Percentiles rank a stretch among this genome's conserved stretches.
These are phyloP conservation scores for Penicillium subrubescens DNA, from an alignment of 495 filamentous ascomycete genomes.

Conservation along the genomic window DNA sequence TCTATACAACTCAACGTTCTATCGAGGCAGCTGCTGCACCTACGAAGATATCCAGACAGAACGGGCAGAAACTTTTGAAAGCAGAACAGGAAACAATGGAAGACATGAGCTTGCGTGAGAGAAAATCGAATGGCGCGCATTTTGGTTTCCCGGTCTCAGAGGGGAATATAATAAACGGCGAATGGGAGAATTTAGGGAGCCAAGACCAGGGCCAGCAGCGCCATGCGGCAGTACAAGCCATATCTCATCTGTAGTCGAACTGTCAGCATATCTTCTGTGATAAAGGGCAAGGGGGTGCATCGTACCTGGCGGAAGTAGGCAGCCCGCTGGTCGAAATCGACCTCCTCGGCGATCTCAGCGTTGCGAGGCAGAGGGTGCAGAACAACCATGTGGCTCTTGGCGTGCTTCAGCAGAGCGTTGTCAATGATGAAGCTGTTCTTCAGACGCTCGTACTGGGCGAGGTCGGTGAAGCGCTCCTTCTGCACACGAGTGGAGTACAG, in stretches of 20 bases:
- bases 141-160: slow-evolving; percentile 23
- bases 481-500: slow-evolving; percentile 96
- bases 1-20: slow-evolving; percentile 42
- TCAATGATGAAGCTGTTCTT: slow-evolving; percentile 87
- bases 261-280: slow-evolving; percentile 36
- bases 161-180: slow-evolving; percentile 24
- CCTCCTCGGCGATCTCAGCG: slow-evolving; percentile 88
- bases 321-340: slow-evolving; percentile 94
- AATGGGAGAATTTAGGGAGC: slow-evolving; percentile 47
- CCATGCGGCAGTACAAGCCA: slow-evolving; percentile 97
- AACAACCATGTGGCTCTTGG: slow-evolving; percentile 88
- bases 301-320: slow-evolving; percentile 99
- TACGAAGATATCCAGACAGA: slow-evolving; percentile 43
- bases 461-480: slow-evolving; percentile 86
- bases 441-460: slow-evolving; percentile 77
- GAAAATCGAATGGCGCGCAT: slow-evolving; percentile 27
- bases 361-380: slow-evolving; percentile 96
- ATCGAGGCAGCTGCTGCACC: slow-evolving; percentile 31
- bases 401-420: slow-evolving; percentile 85
- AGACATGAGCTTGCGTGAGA: slow-evolving; percentile 29
- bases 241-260: slow-evolving; percentile 81
- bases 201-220: slow-evolving; percentile 90
- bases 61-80: slow-evolving; percentile 40
- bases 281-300: slow-evolving; percentile 21
- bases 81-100: slow-evolving; percentile 29